Evolutionary conservation across 768 basidiomycete species (phyloP).

Genomic region (Sutorius australiensis): DNA sequence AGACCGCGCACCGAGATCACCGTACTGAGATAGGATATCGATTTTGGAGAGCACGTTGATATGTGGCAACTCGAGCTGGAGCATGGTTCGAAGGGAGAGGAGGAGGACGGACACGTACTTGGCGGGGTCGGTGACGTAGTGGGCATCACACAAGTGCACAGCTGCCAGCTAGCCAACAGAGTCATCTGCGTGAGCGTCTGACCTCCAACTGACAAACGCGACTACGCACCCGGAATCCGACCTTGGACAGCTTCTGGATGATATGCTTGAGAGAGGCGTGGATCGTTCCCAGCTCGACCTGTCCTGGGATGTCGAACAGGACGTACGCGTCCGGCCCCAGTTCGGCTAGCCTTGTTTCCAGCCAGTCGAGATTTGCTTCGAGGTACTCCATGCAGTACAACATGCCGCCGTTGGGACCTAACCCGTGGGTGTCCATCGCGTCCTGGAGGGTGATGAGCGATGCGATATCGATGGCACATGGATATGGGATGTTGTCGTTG

Average conservation of each 20-base stretch:
- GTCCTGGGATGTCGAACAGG: conserved; percentile 93
- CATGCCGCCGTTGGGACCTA: conserved; percentile 97
- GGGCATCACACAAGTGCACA: conserved; percentile 94
- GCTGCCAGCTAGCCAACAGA: conserved; percentile 66
- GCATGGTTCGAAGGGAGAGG: conserved; percentile 91
- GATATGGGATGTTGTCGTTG: conserved; percentile 85
- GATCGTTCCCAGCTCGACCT: conserved; percentile 96
- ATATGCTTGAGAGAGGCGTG: conserved; percentile 86
- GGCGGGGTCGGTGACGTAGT: conserved; percentile 93
- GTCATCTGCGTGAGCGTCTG: not conserved
- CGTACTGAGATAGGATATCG: conserved; percentile 86
- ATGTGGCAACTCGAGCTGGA: conserved; percentile 98
- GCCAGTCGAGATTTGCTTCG: conserved; percentile 90
- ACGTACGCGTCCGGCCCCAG: conserved; percentile 77
- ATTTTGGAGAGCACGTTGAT: conserved; percentile 96
- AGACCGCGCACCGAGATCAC: conserved; percentile 73
- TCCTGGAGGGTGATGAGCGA: conserved; percentile 83
- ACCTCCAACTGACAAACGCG: not conserved
- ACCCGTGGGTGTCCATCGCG: conserved; percentile 76
- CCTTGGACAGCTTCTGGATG: conserved; percentile 63
- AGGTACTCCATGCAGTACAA: conserved; percentile 96
- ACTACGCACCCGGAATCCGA: conserved; percentile 77
- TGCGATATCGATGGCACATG: conserved; percentile 82
- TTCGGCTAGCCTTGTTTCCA: conserved; percentile 63
- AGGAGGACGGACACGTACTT: conserved; percentile 94